These are phyloP conservation scores for Phymatotrichopsis omnivora DNA, from an alignment of 2,329 filamentous ascomycete species.

Conservation along the genomic window DNA sequence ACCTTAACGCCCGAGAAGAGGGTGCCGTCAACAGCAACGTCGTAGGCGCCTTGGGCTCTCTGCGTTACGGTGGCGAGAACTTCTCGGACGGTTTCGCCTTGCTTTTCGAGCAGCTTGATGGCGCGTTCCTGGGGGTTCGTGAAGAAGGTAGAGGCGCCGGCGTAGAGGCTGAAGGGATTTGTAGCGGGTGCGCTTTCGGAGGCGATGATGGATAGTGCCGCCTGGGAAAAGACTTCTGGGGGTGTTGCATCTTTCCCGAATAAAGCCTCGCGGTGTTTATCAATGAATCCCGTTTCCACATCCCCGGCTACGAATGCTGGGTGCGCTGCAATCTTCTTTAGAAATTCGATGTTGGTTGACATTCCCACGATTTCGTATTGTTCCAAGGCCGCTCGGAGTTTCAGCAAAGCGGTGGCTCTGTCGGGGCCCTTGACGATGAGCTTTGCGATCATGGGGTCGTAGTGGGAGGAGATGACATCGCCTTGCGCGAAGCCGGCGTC, in stretches of 20 bases:
- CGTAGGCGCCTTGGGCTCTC: constrained; percentile 35
- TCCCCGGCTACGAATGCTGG: constrained; percentile 74
- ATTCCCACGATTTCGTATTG: constrained; percentile 88
- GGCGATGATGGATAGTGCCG: constrained; percentile 58
- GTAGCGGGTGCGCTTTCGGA: constrained; percentile 25
- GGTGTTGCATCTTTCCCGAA: constrained; percentile 54
- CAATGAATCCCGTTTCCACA: constrained; percentile 93
- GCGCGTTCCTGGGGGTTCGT: constrained; percentile 27
- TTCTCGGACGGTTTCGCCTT: constrained; percentile 11
- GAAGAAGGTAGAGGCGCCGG: constrained; percentile 30
- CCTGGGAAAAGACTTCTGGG: constrained; percentile 74
- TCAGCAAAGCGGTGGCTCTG: constrained; percentile 70
- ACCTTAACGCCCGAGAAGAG: constrained; percentile 37
- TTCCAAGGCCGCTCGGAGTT: constrained; percentile 67
- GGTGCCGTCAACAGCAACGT: constrained; percentile 41
- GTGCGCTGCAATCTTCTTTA: constrained; percentile 76
- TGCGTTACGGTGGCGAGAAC: constrained; percentile 31
- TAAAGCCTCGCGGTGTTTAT: constrained; percentile 71
- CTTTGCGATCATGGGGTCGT: constrained; percentile 98
- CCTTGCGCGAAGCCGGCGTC: constrained; percentile 89
- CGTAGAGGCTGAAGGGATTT: constrained; percentile 34
- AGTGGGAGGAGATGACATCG: constrained; percentile 85
- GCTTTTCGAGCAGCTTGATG: constrained; percentile 27
- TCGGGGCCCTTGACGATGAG: constrained; percentile 79
- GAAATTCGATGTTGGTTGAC: constrained; percentile 91